Evolutionary conservation across 768 basidiomycete species (phyloP), one percentile per base, ranked within the genome.

Genomic region (Leccinum broughii): DNA sequence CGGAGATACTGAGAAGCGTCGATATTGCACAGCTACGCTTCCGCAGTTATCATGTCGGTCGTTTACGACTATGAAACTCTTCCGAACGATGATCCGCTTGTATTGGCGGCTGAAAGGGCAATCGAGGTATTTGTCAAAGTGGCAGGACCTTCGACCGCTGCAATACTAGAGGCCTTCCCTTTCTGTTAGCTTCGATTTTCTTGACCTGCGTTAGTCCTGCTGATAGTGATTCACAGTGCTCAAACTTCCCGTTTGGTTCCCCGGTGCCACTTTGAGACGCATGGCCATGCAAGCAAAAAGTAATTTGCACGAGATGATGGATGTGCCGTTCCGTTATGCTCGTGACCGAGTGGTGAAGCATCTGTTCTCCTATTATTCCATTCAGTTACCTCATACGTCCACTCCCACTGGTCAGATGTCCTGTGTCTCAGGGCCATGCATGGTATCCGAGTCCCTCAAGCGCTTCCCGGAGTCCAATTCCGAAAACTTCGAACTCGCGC

Each of bases 201-300:
- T 59, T 32, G 34, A 1, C 48, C 24, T 53, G 20, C 10, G 22
- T 30, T 34, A 32, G 28, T 57, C 53, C 41, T 53, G n/a, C 32
- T 72, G 54, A 73, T 22, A 52, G 37, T 44, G 44, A 56, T 63
- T 52, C 54, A 52, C 59, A 73, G 72, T 73, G 51, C 64, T 73
- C 37, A 72, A 63, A 46, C 64, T 73, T 39, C 72, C 72, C 11
- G 52, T 54, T 17, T 78, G 76, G 77, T 69, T 78, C 44, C 76
- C 75, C 3, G 77, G 76, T 4, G 76, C 77, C 20, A 66, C 59
- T 17, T 62, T 74, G 35, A 75, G 65, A 61, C 66, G 69, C 39
- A 63, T 68, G 61, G 74, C 75, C 13, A 51, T 61, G 22, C 66
- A 67, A 48, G 77, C 72, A 11, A 75, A 63, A 41, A 70, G 58